These are phyloP conservation scores for Arxiozyma telluris DNA, from an alignment of 1,139 yeast species.

Conservation along the genomic window DNA sequence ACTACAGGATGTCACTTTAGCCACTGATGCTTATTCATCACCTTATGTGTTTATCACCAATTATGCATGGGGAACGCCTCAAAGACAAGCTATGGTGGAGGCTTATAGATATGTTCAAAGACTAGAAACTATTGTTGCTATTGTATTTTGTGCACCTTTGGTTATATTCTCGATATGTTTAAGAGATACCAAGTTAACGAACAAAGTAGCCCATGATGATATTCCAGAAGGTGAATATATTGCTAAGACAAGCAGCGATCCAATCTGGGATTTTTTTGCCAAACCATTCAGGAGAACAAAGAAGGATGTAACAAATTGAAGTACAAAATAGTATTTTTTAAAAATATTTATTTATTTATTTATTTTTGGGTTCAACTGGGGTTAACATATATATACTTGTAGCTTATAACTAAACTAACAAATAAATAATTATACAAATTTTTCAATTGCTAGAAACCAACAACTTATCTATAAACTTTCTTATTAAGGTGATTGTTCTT, in stretches of 20 bases:
- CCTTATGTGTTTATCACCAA: conserved; percentile 42
- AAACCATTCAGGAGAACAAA: neutral
- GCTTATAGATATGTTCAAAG: conserved; percentile 56
- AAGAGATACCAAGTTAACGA: conserved; percentile 44
- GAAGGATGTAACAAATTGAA: neutral
- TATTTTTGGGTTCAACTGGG: neutral
- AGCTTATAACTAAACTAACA: no score
- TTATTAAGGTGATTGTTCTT: neutral
- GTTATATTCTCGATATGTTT: conserved; percentile 41
- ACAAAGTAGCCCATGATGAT: conserved; percentile 27
- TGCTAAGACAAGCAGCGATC: conserved; percentile 35
- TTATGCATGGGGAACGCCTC: conserved; percentile 54
- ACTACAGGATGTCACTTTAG: conserved; percentile 31
- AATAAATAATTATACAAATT: no score
- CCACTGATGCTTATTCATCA: conserved; percentile 41
- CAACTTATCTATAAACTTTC: neutral
- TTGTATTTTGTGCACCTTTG: conserved; percentile 47
- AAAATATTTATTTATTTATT: neutral
- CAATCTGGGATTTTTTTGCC: conserved; percentile 19
- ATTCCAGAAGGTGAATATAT: conserved; percentile 35
- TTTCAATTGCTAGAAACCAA: neutral
- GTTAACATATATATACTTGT: no score
- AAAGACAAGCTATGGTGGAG: conserved; percentile 45
- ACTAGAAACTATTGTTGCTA: conserved; percentile 48
- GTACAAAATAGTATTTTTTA: neutral